Conservation (phyloP, 2,329 filamentous ascomycete genomes). For the Diaporthe humulicola region DNA sequence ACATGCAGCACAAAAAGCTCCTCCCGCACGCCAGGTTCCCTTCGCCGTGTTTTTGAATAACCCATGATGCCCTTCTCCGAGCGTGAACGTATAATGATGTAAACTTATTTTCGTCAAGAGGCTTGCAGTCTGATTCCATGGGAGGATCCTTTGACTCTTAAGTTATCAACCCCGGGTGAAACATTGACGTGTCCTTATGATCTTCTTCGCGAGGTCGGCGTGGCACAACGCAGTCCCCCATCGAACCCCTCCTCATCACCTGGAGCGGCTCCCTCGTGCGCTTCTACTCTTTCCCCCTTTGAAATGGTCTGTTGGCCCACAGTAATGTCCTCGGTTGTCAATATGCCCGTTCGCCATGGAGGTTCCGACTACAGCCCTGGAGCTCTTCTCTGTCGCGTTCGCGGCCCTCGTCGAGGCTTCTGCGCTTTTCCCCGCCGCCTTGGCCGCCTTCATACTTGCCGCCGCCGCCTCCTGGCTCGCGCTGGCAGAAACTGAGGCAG, state of each 20-base stretch:
- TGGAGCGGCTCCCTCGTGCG: neutral
- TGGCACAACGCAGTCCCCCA: neutral
- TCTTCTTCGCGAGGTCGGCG: too few species aligned
- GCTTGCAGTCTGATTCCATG: neutral
- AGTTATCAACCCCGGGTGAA: neutral
- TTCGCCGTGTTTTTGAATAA: neutral
- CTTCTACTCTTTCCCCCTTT: neutral
- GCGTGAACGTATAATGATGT: neutral
- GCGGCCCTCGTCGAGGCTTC: constrained; percentile 25
- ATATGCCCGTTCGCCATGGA: constrained; percentile 32
- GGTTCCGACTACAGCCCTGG: constrained; percentile 27
- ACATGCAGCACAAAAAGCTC: neutral
- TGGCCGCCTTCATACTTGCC: constrained; percentile 29
- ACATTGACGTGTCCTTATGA: neutral
- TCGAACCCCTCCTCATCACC: neutral
- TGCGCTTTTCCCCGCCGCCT: constrained; percentile 26
- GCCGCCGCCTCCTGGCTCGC: constrained; percentile 31
- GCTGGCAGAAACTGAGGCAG: constrained; percentile 26
- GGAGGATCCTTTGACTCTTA: neutral
- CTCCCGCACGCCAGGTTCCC: neutral
- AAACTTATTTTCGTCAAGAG: neutral
- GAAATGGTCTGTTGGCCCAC: constrained; percentile 24
- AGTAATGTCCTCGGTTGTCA: constrained; percentile 17
- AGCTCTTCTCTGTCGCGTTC: constrained; percentile 29
- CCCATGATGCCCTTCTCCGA: neutral